Evolutionary conservation across 352 stramenopile species (phyloP), one percentile per base, ranked within the genome.

Genomic region (Globisporangium alternatum): DNA sequence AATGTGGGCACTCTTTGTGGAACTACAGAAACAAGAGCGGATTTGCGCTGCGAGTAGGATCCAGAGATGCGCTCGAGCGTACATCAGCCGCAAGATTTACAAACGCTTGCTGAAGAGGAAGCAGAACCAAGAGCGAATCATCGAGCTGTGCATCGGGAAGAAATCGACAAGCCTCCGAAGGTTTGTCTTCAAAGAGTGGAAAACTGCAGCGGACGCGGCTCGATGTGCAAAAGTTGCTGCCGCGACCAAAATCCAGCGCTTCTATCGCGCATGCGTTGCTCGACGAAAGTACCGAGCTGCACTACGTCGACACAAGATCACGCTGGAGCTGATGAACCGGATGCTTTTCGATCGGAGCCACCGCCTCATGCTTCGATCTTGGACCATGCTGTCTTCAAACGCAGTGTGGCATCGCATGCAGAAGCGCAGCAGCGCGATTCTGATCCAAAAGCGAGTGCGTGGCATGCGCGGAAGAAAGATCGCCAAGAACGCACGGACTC

Each of bases 401-500:
- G 77, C 82, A n/a, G n/a, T 89, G 10, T 77, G 65, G 54, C 71
- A 74, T 56, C 75, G 70, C 6, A 68, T 85, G 19, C 69, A 65
- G 31, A 91, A 89, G 49, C 63, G 71, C 30, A 67, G 56, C 12
- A 80, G 68, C 55, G 82, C 77, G n/a, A 59, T 78, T 12, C 58
- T 59, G 1, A 87, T 89, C 64, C 82, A 91, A 35, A 78, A 73
- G 21, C 73, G 77, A 37, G 61, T 68, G 5, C 69, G 80, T 28
- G 82, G 80, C 6, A 66, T 86, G n/a, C 64, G 84, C 12, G 77
- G 68, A 21, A 62, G 82, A 5, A 66, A 63, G 41, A 33, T 62
- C 21, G 73, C 71, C 3, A 77, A 79, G n/a, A 70, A 65, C 33
- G 52, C 80, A 43, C 78, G 76, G 19, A 66, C 63, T 19, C 75